Evolutionary conservation across 129 eudicot genomes (phyloP).

Genomic region (Arctium lappa): DNA sequence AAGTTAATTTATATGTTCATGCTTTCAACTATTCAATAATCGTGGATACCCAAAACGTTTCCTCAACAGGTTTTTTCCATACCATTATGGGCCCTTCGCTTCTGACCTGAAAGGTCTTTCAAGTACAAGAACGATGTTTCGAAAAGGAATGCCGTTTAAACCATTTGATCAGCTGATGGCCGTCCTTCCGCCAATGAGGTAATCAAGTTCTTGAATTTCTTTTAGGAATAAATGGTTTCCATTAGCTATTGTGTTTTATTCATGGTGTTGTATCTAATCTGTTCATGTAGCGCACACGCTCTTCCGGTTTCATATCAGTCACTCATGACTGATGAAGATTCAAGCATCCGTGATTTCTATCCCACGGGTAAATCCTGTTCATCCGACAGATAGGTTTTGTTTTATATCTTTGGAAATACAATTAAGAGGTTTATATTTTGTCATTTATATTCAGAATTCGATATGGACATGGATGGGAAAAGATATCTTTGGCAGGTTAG

Average conservation of each 20-base stretch:
- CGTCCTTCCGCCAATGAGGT: constrained; percentile 69
- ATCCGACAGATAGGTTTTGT: background rate
- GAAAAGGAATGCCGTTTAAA: constrained; percentile 46
- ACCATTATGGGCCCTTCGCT: constrained; percentile 62
- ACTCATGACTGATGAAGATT: constrained; percentile 47
- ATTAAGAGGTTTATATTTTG: background rate
- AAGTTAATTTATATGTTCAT: background rate
- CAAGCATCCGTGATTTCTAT: constrained; percentile 43
- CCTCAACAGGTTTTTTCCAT: constrained; percentile 52
- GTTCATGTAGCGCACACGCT: constrained; percentile 49
- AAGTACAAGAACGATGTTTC: constrained; percentile 33
- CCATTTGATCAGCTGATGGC: constrained; percentile 78
- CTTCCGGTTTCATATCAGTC: constrained; percentile 42
- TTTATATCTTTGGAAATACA: background rate
- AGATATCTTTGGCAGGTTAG: constrained; percentile 63
- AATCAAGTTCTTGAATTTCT: background rate
- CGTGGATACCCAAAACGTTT: background rate
- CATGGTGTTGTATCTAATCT: background rate
- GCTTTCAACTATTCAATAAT: background rate
- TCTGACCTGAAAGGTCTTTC: constrained; percentile 65
- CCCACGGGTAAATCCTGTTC: constrained; percentile 31
- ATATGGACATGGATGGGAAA: constrained; percentile 52
- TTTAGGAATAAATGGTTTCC: background rate
- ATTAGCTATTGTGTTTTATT: background rate
- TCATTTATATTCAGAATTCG: constrained; percentile 37